Base-by-base conservation (phyloP, 805 yeast genomes). In the Myxozyma nipponensis region DNA sequence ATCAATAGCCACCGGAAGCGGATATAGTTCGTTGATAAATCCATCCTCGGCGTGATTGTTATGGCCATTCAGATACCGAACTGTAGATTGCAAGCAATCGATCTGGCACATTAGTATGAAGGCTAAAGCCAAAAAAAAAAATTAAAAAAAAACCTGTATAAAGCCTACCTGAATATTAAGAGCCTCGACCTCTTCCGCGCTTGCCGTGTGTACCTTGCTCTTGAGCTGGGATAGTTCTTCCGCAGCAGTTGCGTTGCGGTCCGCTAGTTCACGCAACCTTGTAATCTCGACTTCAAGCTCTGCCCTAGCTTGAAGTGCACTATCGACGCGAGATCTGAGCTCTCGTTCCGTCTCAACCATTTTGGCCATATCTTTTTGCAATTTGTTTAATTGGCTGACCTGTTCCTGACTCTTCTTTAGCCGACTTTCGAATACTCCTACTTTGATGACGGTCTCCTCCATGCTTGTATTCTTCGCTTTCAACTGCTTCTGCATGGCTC, bases 391-490 rank as follows among this genome's bases (percentile, higher is more conserved):
- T 39, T 39, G 22, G 7, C 25, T 40, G 19, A 53, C 34, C 7
- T 47, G 48, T 13, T 46, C 49, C 17, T 28, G 39, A 40, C 28
- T 50, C 46, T 58, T 59, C 25, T 42, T 40, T 3, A 62, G 44
- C 35, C 59, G 54, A 6, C 63, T 46, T 21, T 54, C 57, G 6
- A 56, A 41, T 15, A 63, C 44, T 10, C 50, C 58, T 13, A 56
- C 19, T 41, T 57, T 61, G 25, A 64, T 57, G 18, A 54, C 44
- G 13, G 62, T 49, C 37, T 64, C 67, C 44, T 64, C 68, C 6
- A 64, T 49, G 5, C 26, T 42, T 18, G 44, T 52, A 32, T 62
- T 65, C 28, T 60, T 59, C 3, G 41, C 36, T 7, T 58, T 50
- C 24, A 62, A 30, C 9, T 46, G 49, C 1, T 56, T 50, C 3